Percentiles rank a stretch among this genome's conserved stretches.
Conservation (phyloP, 768 basidiomycete species). For the Mycena olivaceomarginata region DNA sequence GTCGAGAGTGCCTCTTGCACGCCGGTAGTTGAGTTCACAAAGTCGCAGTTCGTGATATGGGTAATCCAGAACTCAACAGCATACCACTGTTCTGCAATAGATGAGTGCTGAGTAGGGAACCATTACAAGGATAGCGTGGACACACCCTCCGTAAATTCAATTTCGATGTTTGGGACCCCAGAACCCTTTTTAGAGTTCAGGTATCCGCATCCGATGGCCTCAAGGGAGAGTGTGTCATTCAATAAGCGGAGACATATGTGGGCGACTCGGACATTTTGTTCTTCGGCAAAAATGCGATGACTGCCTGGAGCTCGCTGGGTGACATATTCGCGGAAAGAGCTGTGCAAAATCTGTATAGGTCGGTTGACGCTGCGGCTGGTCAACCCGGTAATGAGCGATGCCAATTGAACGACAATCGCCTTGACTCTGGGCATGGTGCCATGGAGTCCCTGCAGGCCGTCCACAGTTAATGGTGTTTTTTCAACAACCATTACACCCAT, state of each 20-base stretch:
- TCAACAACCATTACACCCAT: background rate
- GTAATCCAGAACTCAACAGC: background rate
- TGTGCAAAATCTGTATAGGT: background rate
- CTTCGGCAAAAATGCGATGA: background rate
- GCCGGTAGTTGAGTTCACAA: too few relatives aligned
- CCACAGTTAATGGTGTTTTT: background rate
- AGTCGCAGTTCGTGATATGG: background rate
- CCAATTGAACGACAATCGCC: background rate
- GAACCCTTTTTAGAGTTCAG: background rate
- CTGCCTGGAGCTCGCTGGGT: background rate
- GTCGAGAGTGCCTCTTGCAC: background rate
- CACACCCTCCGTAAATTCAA: background rate
- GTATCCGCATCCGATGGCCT: background rate
- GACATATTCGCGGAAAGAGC: slow-evolving; percentile 5
- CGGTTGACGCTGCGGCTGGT: background rate
- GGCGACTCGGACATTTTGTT: background rate
- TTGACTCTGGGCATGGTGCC: background rate
- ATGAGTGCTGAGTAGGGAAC: too few relatives aligned
- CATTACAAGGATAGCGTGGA: too few relatives aligned
- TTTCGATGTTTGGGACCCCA: background rate
- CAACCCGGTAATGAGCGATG: background rate
- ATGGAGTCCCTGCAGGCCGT: slow-evolving; percentile 1
- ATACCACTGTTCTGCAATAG: background rate
- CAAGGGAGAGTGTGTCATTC: too few relatives aligned
- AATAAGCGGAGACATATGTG: background rate